Evolutionary conservation across 225 moss, liverwort and hornwort genomes (phyloP), one percentile per base, ranked within the genome.

Genomic region (Pseudoscleropodium purum): DNA sequence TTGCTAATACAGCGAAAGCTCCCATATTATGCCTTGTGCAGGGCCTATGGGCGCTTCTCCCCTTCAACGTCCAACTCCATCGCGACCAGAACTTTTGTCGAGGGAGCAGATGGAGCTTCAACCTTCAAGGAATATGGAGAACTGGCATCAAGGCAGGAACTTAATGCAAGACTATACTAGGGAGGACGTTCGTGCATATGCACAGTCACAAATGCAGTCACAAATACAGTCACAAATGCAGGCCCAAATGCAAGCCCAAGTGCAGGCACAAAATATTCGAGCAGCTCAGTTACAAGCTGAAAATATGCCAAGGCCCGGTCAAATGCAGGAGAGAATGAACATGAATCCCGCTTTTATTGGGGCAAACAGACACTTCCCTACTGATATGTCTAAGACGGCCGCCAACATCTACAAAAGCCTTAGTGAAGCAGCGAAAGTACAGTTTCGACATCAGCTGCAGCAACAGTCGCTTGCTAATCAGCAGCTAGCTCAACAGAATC

Each of bases 341-440:
- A 83, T 93, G 83, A 90, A 88, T 86, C 78, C 93, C 21, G 86
- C 84, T 56, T 93, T 93, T 80, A 88, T 84, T 54, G 91, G 89
- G 87, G 79, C 87, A 30, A 90, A 86, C 81, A 93, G 94, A 73
- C 93, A 91, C 60, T 89, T 86, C 19, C 75, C 93, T 79, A 83
- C 23, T 73, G 94, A 94, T 15, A 80, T 94, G 67, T 91, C 93
- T 36, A 91, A 87, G 79, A 92, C 93, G 72, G 94, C 95, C 61
- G 95, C 95, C 59, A 92, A 93, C 84, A 93, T 94, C 67, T 95
- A 91, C 84, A 96, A 95, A 87, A 96, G 89, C 89, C 95, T 96
- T 26, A 97, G 79, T 66, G 92, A 95, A 80, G 93, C 98, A 89
- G 95, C 92, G 61, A 96, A 95, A 62, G 78, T 95, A 23, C 95